Evolutionary conservation across 208 protist species (phyloP), one percentile per base, ranked within the genome.

Genomic region (Acanthamoeba lugdunensis): DNA sequence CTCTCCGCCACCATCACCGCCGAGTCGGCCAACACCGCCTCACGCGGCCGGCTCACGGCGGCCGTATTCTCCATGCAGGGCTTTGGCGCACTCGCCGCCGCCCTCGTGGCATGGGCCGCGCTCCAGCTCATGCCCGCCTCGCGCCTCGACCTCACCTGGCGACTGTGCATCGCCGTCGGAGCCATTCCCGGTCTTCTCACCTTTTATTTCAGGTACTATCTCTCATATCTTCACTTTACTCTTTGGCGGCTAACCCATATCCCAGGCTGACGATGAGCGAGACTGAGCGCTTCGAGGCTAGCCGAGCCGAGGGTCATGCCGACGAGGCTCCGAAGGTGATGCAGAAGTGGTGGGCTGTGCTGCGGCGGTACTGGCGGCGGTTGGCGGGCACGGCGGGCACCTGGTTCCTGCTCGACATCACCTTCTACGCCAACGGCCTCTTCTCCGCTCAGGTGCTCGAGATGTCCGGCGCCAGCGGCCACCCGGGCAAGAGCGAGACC

Each of bases 351-450:
- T 48, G 28, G 33, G 69, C 79, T 7, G 28, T 87, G 79, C 16
- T 58, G 79, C 79, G 48, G 25, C 63, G 69, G 9, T 90, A 82
- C 48, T 65, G 94, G 91, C 14, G 67, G 37, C 67, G 87, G 21
- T 63, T 97, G 18, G 9, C 95, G 4, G 97, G 95, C 48, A 97
- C 96, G 1, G 96, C 96, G 0, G 93, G 90, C 25, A 87, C 71
- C 8, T 97, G 97, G 97, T 97, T 97, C 88, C 82, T 97, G 14
- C 95, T 97, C 67, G 97, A 97, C 73, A 95, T 97, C 45, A 93
- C 94, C 1, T 97, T 96, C 69, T 97, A 97, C 77, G 96, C 96
- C 37, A 97, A 97, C 90, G 23, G 69, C 69, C 69, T 77, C 28
- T 77, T 77, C 33, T 77, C 69, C 13, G 69, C 69, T 5, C 23